These are phyloP conservation scores for Phialemonium atrogriseum DNA, from an alignment of 2,329 filamentous ascomycete species.

Conservation along the genomic window DNA sequence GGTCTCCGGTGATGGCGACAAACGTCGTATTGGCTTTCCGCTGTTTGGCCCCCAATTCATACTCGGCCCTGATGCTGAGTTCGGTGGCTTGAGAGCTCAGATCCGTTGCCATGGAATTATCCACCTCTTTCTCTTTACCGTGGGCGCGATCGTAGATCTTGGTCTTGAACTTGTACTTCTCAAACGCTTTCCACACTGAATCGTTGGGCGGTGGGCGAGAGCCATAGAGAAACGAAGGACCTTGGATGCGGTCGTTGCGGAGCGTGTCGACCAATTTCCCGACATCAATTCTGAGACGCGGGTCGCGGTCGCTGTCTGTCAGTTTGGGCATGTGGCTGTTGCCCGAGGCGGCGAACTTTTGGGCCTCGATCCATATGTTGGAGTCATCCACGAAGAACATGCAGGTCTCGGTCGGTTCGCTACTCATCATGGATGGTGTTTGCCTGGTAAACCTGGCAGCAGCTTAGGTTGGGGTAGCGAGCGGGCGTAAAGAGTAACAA, in stretches of 20 bases:
- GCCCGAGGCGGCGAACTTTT: conserved; percentile 14
- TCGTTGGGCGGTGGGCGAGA: conserved; percentile 17
- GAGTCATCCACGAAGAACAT: conserved; percentile 16
- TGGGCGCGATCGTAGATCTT: no score
- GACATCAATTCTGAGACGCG: conserved; percentile 13
- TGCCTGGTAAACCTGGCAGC: no score
- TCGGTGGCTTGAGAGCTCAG: conserved; percentile 9
- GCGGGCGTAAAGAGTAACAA: no score
- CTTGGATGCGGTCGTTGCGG: conserved; percentile 8
- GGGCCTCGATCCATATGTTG: conserved; percentile 17
- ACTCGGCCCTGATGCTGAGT: conserved; percentile 5
- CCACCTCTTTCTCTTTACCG: conserved; percentile 18
- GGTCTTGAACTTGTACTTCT: conserved; percentile 12
- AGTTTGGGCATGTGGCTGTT: conserved; percentile 14
- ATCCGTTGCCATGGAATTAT: conserved; percentile 15
- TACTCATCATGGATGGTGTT: no score
- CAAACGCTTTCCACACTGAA: conserved; percentile 12
- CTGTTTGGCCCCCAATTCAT: conserved; percentile 1
- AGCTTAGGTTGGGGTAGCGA: no score
- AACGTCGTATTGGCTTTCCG: conserved; percentile 9
- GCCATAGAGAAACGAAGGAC: conserved; percentile 14
- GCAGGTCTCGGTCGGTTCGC: no score
- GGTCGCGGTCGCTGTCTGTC: conserved; percentile 12
- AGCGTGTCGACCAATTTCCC: conserved; percentile 11
- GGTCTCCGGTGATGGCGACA: conserved; percentile 16